Evolutionary conservation across 2,329 filamentous ascomycete genomes (phyloP).

Genomic region (Colletotrichum incanum): DNA sequence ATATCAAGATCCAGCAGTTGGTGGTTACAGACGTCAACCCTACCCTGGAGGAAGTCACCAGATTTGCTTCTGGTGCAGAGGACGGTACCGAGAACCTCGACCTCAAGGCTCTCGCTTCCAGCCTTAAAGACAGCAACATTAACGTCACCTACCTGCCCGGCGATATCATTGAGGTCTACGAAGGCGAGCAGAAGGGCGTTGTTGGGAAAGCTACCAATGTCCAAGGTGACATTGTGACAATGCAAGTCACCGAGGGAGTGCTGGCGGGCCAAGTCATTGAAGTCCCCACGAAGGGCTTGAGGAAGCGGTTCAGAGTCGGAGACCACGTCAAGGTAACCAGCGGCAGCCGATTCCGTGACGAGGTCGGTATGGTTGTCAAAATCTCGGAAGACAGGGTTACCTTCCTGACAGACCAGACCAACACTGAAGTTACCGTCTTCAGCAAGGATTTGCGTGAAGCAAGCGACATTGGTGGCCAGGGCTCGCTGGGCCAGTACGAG

Average conservation of each 20-base stretch:
- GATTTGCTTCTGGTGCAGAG: conserved; percentile 88
- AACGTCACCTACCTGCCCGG: conserved; percentile 91
- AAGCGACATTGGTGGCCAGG: conserved; percentile 90
- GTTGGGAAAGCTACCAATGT: conserved; percentile 89
- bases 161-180: conserved; percentile 96
- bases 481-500: conserved; percentile 88
- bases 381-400: conserved; percentile 95
- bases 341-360: conserved; percentile 92
- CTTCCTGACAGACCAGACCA: conserved; percentile 91
- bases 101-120: conserved; percentile 90
- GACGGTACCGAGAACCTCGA: conserved; percentile 96
- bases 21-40: conserved; percentile 93
- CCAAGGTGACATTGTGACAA: conserved; percentile 91
- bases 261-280: conserved; percentile 89
- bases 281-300: conserved; percentile 90
- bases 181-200: conserved; percentile 94
- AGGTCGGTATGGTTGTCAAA: conserved; percentile 97
- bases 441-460: conserved; percentile 97
- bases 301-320: conserved; percentile 92
- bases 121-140: conserved; percentile 86
- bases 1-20: conserved; percentile 90
- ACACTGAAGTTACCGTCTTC: conserved; percentile 96
- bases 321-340: conserved; percentile 99
- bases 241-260: conserved; percentile 87
- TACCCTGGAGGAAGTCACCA: conserved; percentile 94